Evolutionary conservation across 208 protist species (phyloP).

Genomic region (Wallacemonas sp.): DNA sequence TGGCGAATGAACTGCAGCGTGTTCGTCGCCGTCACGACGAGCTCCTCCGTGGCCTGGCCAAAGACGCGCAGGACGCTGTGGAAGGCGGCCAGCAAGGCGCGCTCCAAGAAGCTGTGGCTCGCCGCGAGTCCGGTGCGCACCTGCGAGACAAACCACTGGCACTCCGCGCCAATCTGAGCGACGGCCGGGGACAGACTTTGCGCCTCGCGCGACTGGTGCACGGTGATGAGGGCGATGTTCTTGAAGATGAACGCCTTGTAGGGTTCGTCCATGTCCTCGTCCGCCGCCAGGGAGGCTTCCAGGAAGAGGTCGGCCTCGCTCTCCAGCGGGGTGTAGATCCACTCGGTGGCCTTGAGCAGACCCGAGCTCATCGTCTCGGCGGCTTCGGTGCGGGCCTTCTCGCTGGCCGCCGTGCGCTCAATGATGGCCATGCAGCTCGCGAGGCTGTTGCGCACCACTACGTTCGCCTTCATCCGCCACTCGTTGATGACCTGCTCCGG

Average conservation of each 20-base stretch:
- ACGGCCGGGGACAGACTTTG: conserved; percentile 25
- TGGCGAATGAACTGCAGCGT: conserved; percentile 49
- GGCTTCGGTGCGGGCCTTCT: conserved; percentile 30
- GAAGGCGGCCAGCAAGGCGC: conserved; percentile 33
- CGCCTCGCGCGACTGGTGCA: conserved; percentile 22
- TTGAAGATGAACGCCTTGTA: conserved; percentile 32
- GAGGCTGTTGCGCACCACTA: conserved; percentile 69
- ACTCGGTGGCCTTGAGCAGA: conserved; percentile 37
- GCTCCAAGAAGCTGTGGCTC: conserved; percentile 52
- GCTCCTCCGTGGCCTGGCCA: conserved; percentile 52
- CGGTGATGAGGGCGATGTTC: conserved; percentile 27
- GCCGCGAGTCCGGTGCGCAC: conserved; percentile 38
- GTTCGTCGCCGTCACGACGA: conserved; percentile 33
- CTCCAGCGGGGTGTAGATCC: conserved; percentile 51
- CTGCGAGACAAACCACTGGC: conserved; percentile 61
- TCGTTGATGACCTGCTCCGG: conserved; percentile 69
- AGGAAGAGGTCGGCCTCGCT: conserved; percentile 46
- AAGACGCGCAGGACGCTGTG: conserved; percentile 64
- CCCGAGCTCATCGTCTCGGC: conserved; percentile 32
- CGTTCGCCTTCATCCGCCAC: conserved; percentile 84
- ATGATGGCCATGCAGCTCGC: conserved; percentile 45
- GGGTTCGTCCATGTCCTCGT: conserved; percentile 38
- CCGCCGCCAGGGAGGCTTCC: conserved; percentile 32
- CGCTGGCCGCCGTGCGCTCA: conserved; percentile 29
- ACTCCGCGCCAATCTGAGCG: conserved; percentile 48